These are phyloP conservation scores for Pseudocercospora cruenta DNA, from an alignment of 2,329 filamentous ascomycete genomes.

Conservation along the genomic window DNA sequence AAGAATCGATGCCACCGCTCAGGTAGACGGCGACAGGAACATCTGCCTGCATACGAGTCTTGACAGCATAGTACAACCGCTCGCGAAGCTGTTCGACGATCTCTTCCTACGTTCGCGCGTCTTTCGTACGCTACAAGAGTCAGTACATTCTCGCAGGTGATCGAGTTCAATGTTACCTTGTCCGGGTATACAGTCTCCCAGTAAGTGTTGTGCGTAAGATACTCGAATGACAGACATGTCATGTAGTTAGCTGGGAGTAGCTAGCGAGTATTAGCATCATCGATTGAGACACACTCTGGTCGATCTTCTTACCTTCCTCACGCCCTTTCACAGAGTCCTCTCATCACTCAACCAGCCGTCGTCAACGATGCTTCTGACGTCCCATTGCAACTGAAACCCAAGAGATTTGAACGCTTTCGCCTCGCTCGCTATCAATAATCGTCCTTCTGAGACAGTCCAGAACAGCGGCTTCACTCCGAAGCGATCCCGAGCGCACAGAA, in stretches of 20 bases:
- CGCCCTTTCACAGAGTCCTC: slow-evolving; percentile 56
- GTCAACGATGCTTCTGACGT: slow-evolving; percentile 51
- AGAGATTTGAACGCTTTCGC: slow-evolving; percentile 56
- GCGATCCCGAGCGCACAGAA: slow-evolving; percentile 57
- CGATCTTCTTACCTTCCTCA: no score
- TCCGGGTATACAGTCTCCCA: slow-evolving; percentile 59
- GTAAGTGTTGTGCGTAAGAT: slow-evolving; percentile 50
- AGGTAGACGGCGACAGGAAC: slow-evolving; percentile 62
- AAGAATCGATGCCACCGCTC: slow-evolving; percentile 62
- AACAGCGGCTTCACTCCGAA: slow-evolving; percentile 63
- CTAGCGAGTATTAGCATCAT: background rate
- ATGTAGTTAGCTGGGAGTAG: slow-evolving; percentile 49
- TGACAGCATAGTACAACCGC: slow-evolving; percentile 56
- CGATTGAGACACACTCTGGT: no score
- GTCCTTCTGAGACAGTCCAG: slow-evolving; percentile 48
- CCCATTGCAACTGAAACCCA: slow-evolving; percentile 58
- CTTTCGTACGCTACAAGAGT: slow-evolving; percentile 32
- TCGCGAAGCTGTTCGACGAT: slow-evolving; percentile 56
- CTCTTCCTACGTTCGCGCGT: slow-evolving; percentile 53
- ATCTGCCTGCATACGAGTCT: slow-evolving; percentile 59
- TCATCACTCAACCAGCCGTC: slow-evolving; percentile 50
- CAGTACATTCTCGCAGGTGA: background rate
- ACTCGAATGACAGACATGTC: slow-evolving; percentile 45
- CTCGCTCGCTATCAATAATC: slow-evolving; percentile 56
- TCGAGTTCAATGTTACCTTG: slow-evolving; percentile 39